Evolutionary conservation across 805 yeast species (phyloP), one percentile per base, ranked within the genome.

Genomic region (Kregervanrija fluxuum): DNA sequence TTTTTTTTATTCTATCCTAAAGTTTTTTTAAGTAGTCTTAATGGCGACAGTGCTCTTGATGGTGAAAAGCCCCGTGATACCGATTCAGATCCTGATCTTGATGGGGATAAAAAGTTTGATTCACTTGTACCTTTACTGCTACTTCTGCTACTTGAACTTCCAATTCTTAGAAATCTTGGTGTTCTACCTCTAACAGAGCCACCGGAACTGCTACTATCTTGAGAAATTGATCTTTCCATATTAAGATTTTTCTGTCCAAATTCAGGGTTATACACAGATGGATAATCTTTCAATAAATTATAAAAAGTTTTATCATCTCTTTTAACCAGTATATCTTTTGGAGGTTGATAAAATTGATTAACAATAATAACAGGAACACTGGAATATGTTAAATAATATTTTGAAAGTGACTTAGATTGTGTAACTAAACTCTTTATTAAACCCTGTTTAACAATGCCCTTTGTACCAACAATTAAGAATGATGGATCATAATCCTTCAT

Each of bases 321-420:
- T 11, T 14, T 15, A n/a, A 8, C 35, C 28, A 10, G 5, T n/a
- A 9, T 28, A 12, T 36, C 15, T n/a, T 36, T 17, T 13, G 5
- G n/a, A n/a, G 33, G 13, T 17, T 36, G 42, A 41, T 62, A 62
- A 30, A 54, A 50, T 10, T 74, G 74, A 32, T 68, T 66, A 30
- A 73, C 71, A 3, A 73, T 71, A 34, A 70, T 58, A 2, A 71
- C 74, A 0, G 78, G 78, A 6, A 74, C 62, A 1, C 65, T 65
- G 8, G 74, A 68, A 43, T 66, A 68, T 46, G 70, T 72, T n/a
- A 74, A 53, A 51, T 72, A 73, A 48, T 69, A 68, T 48, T 73
- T 73, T 3, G 75, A 70, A 55, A 74, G 60, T 2, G 75, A 67
- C 33, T 73, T 71, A 0, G 75, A 22, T 22, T 22, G 28, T 22